A percentile compares a stretch with the other conserved stretches of the same genome.
Conservation (phyloP, 2,329 filamentous ascomycete genomes). For the Verticillium tricorpus region DNA sequence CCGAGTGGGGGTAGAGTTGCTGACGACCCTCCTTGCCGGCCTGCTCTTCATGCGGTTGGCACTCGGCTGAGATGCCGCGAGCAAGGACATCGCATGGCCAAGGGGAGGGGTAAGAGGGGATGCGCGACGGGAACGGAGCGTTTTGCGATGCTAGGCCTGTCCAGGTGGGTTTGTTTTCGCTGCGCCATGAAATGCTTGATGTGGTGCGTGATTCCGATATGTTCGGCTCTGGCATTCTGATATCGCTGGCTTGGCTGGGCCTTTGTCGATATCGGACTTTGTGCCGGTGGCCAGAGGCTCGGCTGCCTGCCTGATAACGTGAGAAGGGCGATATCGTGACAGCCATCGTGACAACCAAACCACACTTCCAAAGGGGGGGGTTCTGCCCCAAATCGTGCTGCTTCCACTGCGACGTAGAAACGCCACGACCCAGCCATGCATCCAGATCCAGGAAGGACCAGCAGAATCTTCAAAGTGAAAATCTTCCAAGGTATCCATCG, state of each 20-base stretch:
- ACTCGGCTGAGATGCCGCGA: background rate
- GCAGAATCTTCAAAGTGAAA: background rate
- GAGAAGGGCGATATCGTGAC: background rate
- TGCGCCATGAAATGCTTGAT: background rate
- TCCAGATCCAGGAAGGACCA: background rate
- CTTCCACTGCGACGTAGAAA: background rate
- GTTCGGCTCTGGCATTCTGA: background rate
- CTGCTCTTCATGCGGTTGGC: background rate
- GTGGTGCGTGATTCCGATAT: background rate
- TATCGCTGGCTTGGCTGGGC: background rate
- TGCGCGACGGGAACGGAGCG: background rate
- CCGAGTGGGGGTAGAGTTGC: background rate
- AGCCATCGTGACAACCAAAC: background rate
- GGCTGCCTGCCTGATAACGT: background rate
- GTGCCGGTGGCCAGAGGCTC: background rate
- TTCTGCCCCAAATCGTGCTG: background rate
- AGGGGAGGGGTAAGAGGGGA: background rate
- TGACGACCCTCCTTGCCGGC: background rate
- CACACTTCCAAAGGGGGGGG: background rate
- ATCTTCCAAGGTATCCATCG: background rate
- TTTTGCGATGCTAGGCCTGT: background rate
- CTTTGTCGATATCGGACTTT: background rate
- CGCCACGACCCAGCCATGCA: background rate
- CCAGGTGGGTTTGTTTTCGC: background rate
- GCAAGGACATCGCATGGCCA: background rate